Conservation (phyloP, 306 rosid genomes). For the Fragaria ananassa region DNA sequence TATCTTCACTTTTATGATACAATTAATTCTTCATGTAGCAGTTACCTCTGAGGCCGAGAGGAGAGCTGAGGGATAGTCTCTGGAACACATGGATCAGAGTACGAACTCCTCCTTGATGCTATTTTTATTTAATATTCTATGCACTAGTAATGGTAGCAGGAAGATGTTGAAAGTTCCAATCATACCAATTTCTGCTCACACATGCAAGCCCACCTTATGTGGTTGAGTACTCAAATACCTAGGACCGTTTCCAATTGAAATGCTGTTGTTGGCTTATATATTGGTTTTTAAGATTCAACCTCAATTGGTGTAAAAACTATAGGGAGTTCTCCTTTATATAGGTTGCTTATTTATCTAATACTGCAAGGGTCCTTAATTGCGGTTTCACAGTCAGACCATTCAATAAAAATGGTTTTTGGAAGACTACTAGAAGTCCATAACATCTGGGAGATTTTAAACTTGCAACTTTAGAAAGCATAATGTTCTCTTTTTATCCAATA, state of each 20-base stretch:
- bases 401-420: slow-evolving; percentile 12
- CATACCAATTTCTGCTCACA: background rate
- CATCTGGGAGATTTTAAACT: background rate
- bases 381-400: background rate
- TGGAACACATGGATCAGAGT: slow-evolving; percentile 36
- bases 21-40: background rate
- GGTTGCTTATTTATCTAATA: background rate
- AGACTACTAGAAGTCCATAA: slow-evolving; percentile 3
- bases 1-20: background rate
- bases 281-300: background rate
- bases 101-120: slow-evolving; percentile 10
- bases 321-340: background rate
- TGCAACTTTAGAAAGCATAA: background rate
- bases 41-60: slow-evolving; percentile 18
- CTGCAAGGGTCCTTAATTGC: background rate
- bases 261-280: background rate
- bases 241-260: background rate
- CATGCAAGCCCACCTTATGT: background rate
- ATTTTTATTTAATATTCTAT: background rate
- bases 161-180: background rate
- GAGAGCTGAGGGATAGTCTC: slow-evolving; percentile 9
- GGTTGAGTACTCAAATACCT: background rate
- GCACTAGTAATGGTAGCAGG: background rate
- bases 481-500: background rate
- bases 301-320: background rate